These are phyloP conservation scores for Schizosaccharomyces osmophilus DNA, from an alignment of 805 yeast species.

Conservation along the genomic window DNA sequence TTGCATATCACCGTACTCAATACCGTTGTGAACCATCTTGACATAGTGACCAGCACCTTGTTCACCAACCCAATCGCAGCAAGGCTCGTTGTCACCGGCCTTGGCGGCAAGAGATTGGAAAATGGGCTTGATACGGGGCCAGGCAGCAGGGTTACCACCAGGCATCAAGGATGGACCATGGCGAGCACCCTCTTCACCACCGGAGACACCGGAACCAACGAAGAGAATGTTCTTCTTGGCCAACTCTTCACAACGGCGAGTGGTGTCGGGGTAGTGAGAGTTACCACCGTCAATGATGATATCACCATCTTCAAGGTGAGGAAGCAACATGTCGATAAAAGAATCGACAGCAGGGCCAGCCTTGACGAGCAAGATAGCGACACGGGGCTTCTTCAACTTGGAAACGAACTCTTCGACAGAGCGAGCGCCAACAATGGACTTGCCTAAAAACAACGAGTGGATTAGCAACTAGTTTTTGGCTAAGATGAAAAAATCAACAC, in stretches of 20 bases:
- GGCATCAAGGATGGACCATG: slow-evolving; percentile 98
- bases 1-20: slow-evolving; percentile 99
- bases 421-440: slow-evolving; percentile 84
- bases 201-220: slow-evolving; percentile 98
- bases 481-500: too few species aligned
- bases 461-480: not conserved
- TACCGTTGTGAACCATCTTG: slow-evolving; percentile 99
- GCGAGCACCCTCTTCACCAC: slow-evolving; percentile 99
- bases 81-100: slow-evolving; percentile 82
- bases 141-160: slow-evolving; percentile 92
- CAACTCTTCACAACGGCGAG: slow-evolving; percentile 85
- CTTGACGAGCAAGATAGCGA: slow-evolving; percentile 79
- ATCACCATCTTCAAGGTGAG: slow-evolving; percentile 84
- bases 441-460: slow-evolving; percentile 13
- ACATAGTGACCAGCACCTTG: slow-evolving; percentile 98
- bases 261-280: slow-evolving; percentile 96
- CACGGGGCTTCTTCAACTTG: slow-evolving; percentile 89
- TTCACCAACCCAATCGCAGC: slow-evolving; percentile 99
- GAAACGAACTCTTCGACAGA: slow-evolving; percentile 70
- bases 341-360: slow-evolving; percentile 90
- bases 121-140: slow-evolving; percentile 94
- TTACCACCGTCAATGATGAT: slow-evolving; percentile 99
- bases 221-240: slow-evolving; percentile 66
- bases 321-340: slow-evolving; percentile 68
- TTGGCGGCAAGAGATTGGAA: slow-evolving; percentile 93